Evolutionary conservation across 176 grass and related monocot species (phyloP).

Genomic region (Areca catechu): DNA sequence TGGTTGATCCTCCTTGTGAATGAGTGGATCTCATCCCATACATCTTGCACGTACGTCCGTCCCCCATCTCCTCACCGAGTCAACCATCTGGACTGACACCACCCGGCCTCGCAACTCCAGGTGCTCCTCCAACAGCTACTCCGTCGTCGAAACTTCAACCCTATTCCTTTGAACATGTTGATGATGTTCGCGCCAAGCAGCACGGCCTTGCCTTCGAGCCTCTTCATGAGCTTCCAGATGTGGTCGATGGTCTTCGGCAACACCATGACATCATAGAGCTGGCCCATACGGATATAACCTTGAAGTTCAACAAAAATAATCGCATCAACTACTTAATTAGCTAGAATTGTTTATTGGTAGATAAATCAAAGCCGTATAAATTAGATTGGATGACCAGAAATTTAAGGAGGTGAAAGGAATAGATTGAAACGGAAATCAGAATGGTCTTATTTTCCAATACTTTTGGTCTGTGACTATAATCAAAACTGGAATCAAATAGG

Average conservation of each 20-base stretch:
- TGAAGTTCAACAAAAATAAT: too few species aligned
- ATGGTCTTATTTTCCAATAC: too few species aligned
- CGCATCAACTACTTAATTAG: too few species aligned
- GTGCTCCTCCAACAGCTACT: constrained; percentile 13
- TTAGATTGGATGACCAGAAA: too few species aligned
- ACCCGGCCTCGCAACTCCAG: not conserved
- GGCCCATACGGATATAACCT: not conserved
- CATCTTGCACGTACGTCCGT: constrained; percentile 6
- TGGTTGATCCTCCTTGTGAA: constrained; percentile 16
- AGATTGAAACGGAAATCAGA: too few species aligned
- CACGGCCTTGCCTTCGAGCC: constrained; percentile 17
- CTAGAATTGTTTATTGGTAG: too few species aligned
- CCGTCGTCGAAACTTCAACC: constrained; percentile 27
- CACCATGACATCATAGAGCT: not conserved
- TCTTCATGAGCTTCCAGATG: constrained; percentile 15
- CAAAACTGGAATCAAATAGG: too few species aligned
- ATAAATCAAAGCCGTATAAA: too few species aligned
- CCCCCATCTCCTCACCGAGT: constrained; percentile 15
- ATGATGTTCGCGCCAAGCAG: constrained; percentile 41
- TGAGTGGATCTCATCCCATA: not conserved
- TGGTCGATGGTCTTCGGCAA: constrained; percentile 8
- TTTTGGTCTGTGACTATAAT: too few species aligned
- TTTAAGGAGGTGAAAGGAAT: too few species aligned
- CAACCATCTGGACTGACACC: constrained; percentile 45
- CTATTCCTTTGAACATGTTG: constrained; percentile 33